phyloP scores from a whole-genome alignment of 2,329 filamentous ascomycete species.

The Verticillium dahliae region DNA sequence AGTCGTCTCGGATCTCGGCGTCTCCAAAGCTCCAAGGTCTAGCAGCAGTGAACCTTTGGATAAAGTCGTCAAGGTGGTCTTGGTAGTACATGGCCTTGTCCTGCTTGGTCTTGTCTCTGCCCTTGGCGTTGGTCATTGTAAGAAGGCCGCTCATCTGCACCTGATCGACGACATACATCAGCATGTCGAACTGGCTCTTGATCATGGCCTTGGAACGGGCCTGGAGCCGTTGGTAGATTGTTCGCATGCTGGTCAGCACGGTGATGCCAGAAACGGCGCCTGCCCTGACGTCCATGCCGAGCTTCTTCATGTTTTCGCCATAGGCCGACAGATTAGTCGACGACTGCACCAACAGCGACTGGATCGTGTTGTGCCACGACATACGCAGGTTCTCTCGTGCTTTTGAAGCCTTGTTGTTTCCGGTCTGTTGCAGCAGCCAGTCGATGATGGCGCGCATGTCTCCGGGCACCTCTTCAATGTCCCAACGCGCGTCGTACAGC shows the following conservation, averaged over 20 bases:
- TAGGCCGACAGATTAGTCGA: neutral
- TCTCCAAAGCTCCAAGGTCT: neutral
- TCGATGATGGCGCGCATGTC: slow-evolving; percentile 1
- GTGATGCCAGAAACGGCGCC: neutral
- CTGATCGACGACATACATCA: slow-evolving; percentile 10
- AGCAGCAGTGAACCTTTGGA: neutral
- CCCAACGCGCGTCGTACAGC: slow-evolving; percentile 19
- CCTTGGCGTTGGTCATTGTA: neutral
- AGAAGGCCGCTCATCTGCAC: neutral
- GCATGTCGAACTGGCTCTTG: slow-evolving; percentile 12
- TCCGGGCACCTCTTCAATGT: slow-evolving; percentile 12
- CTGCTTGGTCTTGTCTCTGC: neutral
- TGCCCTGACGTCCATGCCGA: neutral
- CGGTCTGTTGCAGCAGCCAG: neutral
- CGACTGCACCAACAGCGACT: neutral
- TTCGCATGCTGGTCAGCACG: neutral
- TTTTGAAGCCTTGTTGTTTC: neutral
- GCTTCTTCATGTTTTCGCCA: neutral
- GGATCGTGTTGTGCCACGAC: neutral
- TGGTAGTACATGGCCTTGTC: slow-evolving; percentile 5
- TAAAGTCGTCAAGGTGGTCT: slow-evolving; percentile 7
- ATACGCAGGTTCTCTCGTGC: slow-evolving; percentile 1
- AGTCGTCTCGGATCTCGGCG: neutral
- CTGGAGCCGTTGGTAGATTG: neutral
- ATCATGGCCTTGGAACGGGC: slow-evolving; percentile 4